A percentile compares a stretch with the other conserved stretches of the same genome.
phyloP scores from a whole-genome alignment of 176 grass and related monocot genomes.

The Poa annua region DNA sequence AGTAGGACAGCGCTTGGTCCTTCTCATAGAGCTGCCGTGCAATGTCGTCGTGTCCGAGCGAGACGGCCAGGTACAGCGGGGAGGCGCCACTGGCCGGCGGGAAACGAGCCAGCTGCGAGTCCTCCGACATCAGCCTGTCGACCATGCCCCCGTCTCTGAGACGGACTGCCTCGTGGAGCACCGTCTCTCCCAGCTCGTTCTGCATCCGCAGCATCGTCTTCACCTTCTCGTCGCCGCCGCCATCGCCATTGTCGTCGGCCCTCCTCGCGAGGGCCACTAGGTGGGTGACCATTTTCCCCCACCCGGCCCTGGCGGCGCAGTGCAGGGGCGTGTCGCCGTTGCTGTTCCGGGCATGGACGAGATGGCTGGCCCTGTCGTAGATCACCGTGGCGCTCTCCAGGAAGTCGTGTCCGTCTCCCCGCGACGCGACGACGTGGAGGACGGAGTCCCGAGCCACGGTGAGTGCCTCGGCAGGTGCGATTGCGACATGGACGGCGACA shows the following conservation, averaged over 20 bases:
- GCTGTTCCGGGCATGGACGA: background rate
- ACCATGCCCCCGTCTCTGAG: background rate
- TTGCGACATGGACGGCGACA: background rate
- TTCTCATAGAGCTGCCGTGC: background rate
- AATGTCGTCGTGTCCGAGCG: background rate
- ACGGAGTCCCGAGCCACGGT: background rate
- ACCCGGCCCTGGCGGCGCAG: background rate
- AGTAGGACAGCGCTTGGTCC: background rate
- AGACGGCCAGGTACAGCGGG: slow-evolving; percentile 34
- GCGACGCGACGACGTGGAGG: background rate
- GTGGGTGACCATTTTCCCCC: background rate
- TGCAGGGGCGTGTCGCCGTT: slow-evolving; percentile 23
- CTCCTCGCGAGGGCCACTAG: background rate
- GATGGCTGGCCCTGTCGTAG: background rate
- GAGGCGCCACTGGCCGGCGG: slow-evolving; percentile 15
- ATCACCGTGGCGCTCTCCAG: background rate
- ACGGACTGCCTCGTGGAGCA: slow-evolving; percentile 30
- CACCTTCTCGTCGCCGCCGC: background rate
- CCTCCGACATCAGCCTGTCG: background rate
- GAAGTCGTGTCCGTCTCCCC: background rate
- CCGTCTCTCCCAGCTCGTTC: slow-evolving; percentile 21
- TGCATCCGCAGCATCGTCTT: background rate
- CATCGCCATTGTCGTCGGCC: background rate
- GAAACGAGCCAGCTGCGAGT: background rate
- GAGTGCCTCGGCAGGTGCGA: background rate